A percentile compares a stretch with the other conserved stretches of the same genome.
Evolutionary conservation across 805 yeast genomes (phyloP).

Genomic region (Ogataea nonfermentans): DNA sequence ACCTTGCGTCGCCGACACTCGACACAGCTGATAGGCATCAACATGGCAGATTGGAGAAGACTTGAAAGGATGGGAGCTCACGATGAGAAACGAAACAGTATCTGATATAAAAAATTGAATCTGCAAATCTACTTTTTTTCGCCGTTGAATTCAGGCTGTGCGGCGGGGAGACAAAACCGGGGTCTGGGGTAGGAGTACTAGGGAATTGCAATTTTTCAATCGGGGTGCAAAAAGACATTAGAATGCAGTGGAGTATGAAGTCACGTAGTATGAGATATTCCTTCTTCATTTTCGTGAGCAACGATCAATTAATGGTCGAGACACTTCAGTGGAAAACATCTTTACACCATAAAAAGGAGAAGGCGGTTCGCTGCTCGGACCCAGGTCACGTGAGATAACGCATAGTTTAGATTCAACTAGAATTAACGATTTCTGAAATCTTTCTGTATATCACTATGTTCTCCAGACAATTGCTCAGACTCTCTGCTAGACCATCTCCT

Average conservation of each 20-base stretch:
- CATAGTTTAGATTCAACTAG: not conserved
- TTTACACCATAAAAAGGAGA: not conserved
- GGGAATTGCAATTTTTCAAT: not conserved
- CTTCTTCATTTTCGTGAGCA: no score
- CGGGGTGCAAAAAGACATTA: not conserved
- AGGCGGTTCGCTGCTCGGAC: not conserved
- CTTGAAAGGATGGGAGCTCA: not conserved
- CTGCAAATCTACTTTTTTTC: constrained; percentile 1
- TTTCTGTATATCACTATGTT: constrained; percentile 15
- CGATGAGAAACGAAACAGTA: not conserved
- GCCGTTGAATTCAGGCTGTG: constrained; percentile 6
- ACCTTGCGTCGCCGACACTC: constrained; percentile 37
- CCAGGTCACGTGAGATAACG: constrained; percentile 10
- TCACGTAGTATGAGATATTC: no score
- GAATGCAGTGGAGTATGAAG: no score
- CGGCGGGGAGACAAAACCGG: constrained; percentile 8
- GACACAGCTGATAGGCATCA: constrained; percentile 35
- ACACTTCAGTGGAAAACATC: not conserved
- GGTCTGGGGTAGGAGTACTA: not conserved
- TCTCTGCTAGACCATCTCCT: constrained; percentile 13
- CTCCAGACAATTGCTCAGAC: constrained; percentile 23
- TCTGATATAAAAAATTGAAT: not conserved
- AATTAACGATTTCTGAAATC: no score
- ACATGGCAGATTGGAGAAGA: constrained; percentile 11
- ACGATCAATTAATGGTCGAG: no score